Evolutionary conservation across 1,139 yeast species (phyloP).

Genomic region (Pneumocystis wakefieldiae): DNA sequence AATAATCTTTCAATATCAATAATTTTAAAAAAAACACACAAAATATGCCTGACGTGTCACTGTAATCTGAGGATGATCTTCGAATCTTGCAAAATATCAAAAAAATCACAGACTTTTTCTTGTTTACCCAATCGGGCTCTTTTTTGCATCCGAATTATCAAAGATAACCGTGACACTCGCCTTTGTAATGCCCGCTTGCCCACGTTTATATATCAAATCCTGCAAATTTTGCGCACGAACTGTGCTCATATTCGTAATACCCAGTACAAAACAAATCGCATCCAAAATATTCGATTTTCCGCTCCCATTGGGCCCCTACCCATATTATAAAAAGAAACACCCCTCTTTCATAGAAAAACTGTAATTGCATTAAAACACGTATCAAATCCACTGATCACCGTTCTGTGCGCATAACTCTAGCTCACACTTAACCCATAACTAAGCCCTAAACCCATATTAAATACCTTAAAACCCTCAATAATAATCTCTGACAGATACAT

Average conservation of each 20-base stretch:
- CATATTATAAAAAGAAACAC: not conserved
- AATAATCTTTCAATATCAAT: constrained; percentile 30
- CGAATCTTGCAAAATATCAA: constrained; percentile 31
- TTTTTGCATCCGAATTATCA: constrained; percentile 60
- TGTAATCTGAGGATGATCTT: constrained; percentile 61
- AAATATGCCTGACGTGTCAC: constrained; percentile 57
- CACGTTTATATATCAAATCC: constrained; percentile 88
- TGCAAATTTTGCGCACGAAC: constrained; percentile 88
- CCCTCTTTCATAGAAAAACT: not conserved
- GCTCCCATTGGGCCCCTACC: constrained; percentile 73
- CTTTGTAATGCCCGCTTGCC: constrained; percentile 95
- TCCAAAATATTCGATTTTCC: constrained; percentile 92
- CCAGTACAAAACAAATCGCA: constrained; percentile 95
- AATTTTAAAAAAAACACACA: not conserved
- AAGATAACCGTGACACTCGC: constrained; percentile 94
- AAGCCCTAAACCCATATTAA: not conserved
- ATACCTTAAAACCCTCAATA: constrained; percentile 77
- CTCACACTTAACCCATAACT: not conserved
- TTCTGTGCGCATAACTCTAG: constrained; percentile 68
- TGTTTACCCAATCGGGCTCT: constrained; percentile 57
- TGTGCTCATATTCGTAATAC: constrained; percentile 84
- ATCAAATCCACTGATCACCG: constrained; percentile 93
- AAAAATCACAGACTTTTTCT: not conserved
- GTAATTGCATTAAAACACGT: constrained; percentile 94
- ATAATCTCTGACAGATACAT: constrained; percentile 94